Evolutionary conservation across 305 asterid species (phyloP), one percentile per base, ranked within the genome.

Genomic region (Fraxinus platypoda): DNA sequence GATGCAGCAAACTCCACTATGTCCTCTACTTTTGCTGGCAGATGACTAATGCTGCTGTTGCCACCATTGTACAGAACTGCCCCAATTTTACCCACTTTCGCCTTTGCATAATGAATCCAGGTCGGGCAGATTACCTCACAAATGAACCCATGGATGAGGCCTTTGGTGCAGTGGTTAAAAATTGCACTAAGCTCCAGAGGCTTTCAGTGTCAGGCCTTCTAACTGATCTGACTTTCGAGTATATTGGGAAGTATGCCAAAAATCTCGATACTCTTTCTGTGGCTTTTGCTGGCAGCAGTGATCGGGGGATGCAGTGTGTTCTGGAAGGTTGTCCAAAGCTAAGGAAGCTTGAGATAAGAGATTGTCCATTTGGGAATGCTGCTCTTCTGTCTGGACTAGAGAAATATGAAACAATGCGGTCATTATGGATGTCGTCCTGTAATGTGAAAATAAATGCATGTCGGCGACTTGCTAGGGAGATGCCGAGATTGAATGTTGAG

Each of bases 11-110:
- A 37, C 98, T 95, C 87, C 97, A 86, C 73, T 95, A 92, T 8
- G 97, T 93, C 78, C 95, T 95, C 80, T 95, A 91, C 91, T 95
- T 93, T 75, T 95, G 98, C 83, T 87, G 93, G 87, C 91, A 91
- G 84, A 95, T 95, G 98, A 92, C 98, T 15, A 95, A 95, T 75
- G 97, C 97, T 75, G 98, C 98, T 11, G 93, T 95, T 23, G 86
- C 89, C 6, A 87, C 93, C 28, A 81, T 93, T 38, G 98, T 83
- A 28, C 88, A 80, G 76, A 95, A 92, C 81, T 92, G 98, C 87
- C 98, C 98, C 1, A 81, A 88, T 86, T 92, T 95, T 59, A 95
- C 96, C 80, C 97, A 93, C 86, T 95, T 95, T 57, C 98, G 98
- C 62, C 98, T 95, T 37, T 95, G 98, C 92, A 95, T 95, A 46